phyloP scores from a whole-genome alignment of 106 monocot genomes.

The Dioscorea alata region DNA sequence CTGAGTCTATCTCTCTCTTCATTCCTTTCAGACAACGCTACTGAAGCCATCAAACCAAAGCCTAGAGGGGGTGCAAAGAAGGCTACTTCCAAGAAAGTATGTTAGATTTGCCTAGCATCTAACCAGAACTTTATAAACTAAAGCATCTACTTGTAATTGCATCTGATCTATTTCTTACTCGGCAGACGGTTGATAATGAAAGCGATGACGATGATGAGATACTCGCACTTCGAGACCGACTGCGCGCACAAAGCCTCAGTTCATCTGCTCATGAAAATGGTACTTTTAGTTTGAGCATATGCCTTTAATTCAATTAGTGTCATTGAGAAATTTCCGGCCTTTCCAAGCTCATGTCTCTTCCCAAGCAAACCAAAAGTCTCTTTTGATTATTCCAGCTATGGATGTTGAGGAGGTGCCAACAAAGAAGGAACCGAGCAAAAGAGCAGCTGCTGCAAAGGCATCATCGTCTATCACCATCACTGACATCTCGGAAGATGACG shows the following conservation, averaged over 20 bases:
- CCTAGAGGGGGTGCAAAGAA: constrained; percentile 42
- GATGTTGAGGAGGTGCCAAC: constrained; percentile 22
- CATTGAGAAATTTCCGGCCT: neutral
- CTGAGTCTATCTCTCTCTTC: neutral
- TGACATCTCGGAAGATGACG: constrained; percentile 21
- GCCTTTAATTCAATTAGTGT: neutral
- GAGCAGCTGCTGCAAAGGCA: constrained; percentile 7
- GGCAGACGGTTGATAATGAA: constrained; percentile 26
- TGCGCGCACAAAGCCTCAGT: constrained; percentile 70
- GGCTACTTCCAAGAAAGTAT: constrained; percentile 36
- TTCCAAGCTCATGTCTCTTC: neutral
- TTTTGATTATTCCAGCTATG: constrained; percentile 28
- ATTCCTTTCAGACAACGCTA: constrained; percentile 2
- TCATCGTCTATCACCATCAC: neutral
- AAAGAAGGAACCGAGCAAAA: constrained; percentile 13
- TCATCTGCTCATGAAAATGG: constrained; percentile 58
- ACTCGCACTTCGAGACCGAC: constrained; percentile 48
- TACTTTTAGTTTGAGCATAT: constrained; percentile 4
- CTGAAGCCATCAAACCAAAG: constrained; percentile 27
- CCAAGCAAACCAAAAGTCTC: too few relatives aligned
- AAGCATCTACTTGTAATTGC: neutral
- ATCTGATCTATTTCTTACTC: neutral
- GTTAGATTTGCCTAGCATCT: too few relatives aligned
- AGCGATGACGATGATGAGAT: constrained; percentile 36
- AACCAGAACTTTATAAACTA: too few relatives aligned